These are phyloP conservation scores for Paraglomus brasilianum DNA, from an alignment of 192 early-diverging fungal genomes.

Conservation along the genomic window DNA sequence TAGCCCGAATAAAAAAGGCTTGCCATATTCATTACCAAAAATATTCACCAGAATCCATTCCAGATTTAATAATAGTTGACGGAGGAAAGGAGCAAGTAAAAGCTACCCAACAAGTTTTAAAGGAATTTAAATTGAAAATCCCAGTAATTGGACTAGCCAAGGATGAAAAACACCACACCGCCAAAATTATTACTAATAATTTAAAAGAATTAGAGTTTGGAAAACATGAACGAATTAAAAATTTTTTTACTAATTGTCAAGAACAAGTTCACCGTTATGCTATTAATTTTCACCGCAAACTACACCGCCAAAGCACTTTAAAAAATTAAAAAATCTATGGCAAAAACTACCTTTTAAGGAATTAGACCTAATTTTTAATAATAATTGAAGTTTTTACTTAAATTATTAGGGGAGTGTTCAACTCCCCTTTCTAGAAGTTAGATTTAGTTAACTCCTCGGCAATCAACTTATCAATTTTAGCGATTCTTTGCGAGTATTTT, in stretches of 20 bases:
- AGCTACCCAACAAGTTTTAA: not conserved
- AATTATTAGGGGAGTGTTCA: too few relatives aligned
- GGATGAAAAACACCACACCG: conserved; percentile 7
- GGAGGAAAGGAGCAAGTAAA: conserved; percentile 10
- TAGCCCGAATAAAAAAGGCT: conserved; percentile 10
- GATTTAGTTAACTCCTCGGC: too few relatives aligned
- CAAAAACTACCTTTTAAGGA: too few relatives aligned
- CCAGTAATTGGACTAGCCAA: conserved; percentile 10
- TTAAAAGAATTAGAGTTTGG: not conserved
- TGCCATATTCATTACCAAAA: not conserved
- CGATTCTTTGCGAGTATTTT: too few relatives aligned
- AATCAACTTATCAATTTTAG: too few relatives aligned
- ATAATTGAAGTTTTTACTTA: too few relatives aligned
- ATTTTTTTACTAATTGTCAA: conserved; percentile 17
- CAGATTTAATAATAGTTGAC: conserved; percentile 18
- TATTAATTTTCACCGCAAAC: conserved; percentile 19
- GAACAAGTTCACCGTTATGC: conserved; percentile 15
- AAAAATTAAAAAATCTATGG: not conserved
- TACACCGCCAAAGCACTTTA: conserved; percentile 8
- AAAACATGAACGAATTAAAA: not conserved
- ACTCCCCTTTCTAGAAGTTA: too few relatives aligned
- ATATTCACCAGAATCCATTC: not conserved
- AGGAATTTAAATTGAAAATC: not conserved
- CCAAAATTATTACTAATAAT: conserved; percentile 16
- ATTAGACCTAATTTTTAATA: too few relatives aligned